Conservation (phyloP, 1,284 basidiomycete genomes). For the Puccinia polysora region DNA sequence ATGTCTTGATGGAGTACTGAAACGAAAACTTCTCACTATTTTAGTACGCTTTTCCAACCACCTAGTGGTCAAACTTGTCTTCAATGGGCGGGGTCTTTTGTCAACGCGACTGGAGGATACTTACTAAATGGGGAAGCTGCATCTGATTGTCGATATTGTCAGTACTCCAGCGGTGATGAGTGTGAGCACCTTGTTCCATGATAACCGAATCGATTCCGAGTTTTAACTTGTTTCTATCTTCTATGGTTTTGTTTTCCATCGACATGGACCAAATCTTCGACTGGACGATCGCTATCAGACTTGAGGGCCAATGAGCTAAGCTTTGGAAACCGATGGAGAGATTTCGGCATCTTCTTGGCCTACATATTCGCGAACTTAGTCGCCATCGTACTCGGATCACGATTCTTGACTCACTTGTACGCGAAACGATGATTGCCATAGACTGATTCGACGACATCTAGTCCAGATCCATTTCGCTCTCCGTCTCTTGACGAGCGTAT, state of each 20-base stretch:
- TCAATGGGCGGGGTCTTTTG: slow-evolving; percentile 66
- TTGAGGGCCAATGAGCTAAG: slow-evolving; percentile 60
- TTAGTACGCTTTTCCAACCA: slow-evolving; percentile 65
- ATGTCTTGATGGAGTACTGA: too few species aligned
- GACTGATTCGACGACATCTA: too few species aligned
- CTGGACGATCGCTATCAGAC: slow-evolving; percentile 57
- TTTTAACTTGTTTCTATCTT: slow-evolving; percentile 37
- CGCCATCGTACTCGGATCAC: slow-evolving; percentile 67
- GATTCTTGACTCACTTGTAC: slow-evolving; percentile 62
- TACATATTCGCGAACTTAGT: slow-evolving; percentile 67
- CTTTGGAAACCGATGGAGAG: slow-evolving; percentile 66
- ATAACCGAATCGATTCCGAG: neutral
- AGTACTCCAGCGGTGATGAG: slow-evolving; percentile 55
- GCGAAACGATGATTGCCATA: slow-evolving; percentile 58
- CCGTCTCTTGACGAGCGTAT: too few species aligned
- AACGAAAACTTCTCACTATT: slow-evolving; percentile 60
- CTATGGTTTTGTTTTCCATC: neutral
- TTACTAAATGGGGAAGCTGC: slow-evolving; percentile 67
- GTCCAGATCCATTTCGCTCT: too few species aligned
- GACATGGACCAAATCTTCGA: neutral
- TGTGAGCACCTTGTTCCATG: neutral
- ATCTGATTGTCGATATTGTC: slow-evolving; percentile 65
- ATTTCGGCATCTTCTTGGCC: slow-evolving; percentile 66
- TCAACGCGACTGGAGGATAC: slow-evolving; percentile 61
- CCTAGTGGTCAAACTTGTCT: slow-evolving; percentile 70